phyloP scores from a whole-genome alignment of 2,329 filamentous ascomycete genomes.

The Pestalotiopsis sp. region DNA sequence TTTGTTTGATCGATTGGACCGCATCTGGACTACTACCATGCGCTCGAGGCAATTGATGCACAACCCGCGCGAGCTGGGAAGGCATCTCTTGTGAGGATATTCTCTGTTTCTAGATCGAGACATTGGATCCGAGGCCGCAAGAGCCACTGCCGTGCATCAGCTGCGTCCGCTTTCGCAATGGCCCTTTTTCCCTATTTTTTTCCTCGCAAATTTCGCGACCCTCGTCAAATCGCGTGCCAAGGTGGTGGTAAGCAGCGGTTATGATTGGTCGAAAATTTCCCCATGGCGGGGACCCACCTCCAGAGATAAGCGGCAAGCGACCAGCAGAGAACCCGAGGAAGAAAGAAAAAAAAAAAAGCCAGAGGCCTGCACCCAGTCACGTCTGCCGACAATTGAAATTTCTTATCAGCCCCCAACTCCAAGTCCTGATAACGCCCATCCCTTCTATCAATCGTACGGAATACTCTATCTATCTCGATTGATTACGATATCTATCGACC shows the following conservation, averaged over 20 bases:
- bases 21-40: background rate
- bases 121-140: background rate
- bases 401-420: conserved; percentile 11
- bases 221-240: conserved; percentile 2
- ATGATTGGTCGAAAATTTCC: conserved; percentile 10
- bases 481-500: background rate
- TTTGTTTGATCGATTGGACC: background rate
- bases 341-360: background rate
- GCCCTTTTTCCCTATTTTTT: background rate
- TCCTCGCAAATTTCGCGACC: background rate
- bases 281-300: conserved; percentile 3
- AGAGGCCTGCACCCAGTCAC: background rate
- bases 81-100: background rate
- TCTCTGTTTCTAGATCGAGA: background rate
- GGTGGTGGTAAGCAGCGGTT: background rate
- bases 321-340: background rate
- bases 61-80: background rate
- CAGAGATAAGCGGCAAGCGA: conserved; percentile 6
- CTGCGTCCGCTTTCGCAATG: background rate
- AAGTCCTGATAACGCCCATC: conserved; percentile 7
- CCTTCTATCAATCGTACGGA: conserved; percentile 3
- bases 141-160: background rate
- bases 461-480: background rate
- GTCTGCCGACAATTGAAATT: conserved; percentile 10
- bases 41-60: background rate